Base-by-base conservation (phyloP, 768 basidiomycete genomes). In the Lactifluus hygrophoroides region DNA sequence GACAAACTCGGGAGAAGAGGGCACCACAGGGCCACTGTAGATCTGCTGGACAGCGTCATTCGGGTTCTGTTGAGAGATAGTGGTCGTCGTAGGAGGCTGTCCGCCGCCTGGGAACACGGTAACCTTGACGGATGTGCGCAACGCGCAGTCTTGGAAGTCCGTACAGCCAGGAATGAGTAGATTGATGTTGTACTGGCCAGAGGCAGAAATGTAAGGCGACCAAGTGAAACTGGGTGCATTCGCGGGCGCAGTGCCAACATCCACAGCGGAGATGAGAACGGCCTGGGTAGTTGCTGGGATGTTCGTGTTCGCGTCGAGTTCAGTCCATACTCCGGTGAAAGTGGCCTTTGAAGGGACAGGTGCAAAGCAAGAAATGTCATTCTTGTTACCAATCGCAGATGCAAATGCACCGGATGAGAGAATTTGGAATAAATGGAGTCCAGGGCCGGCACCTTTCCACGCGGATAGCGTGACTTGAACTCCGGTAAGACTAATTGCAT, bases 321-420 rank as follows among this genome's bases (percentile, higher is more conserved):
- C 74, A 0, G 66, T 74, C 95, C 95, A 97, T 16, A 71, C 67
- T 8, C 92, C 90, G 2, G 84, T 86, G 53, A 73, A 76, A 0
- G 80, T 75, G 5, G 83, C 79, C 63, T 83, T 84, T 25, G 92
- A 93, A 1, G 88, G 74, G 57, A 76, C 79, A 1, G 90, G 85
- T 1, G 90, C 83, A 67, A 85, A 92, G 68, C 93, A 94, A 1
- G 89, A 88, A 40, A 75, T 67, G 4, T 71, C 73, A 66, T 94
- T 90, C 53, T 83, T 75, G 16, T 67, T 67, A 51, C 72, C 68
- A 54, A 89, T 71, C 1, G 91, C 81, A 1, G 91, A 92, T 13
- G 86, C 90, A 66, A 89, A 94, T 16, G 94, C 88, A 58, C 95
- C 96, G 17, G 90, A 86, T 3, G 92, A 94, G 19, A 99, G 82